Conservation (phyloP, 2,329 filamentous ascomycete genomes). For the Cytospora chrysosperma region DNA sequence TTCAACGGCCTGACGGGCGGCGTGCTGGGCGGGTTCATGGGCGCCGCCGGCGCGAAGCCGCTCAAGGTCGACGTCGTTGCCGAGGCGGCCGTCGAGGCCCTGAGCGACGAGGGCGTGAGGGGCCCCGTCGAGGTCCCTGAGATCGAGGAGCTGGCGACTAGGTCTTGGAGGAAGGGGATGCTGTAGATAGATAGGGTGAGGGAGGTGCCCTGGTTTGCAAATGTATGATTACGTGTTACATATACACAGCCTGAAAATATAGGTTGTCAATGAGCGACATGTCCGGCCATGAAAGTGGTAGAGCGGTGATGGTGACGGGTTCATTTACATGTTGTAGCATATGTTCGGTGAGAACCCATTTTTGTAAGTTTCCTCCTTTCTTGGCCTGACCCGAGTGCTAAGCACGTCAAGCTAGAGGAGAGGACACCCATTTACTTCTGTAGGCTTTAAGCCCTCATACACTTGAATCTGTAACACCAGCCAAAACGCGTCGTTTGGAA, state of each 20-base stretch:
- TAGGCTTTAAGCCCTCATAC: background rate
- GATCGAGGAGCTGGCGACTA: conserved; percentile 78
- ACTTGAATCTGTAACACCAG: background rate
- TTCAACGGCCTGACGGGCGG: conserved; percentile 79
- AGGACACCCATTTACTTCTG: background rate
- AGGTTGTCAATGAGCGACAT: background rate
- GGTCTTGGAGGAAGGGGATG: conserved; percentile 90
- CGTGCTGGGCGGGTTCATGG: conserved; percentile 73
- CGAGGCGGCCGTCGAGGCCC: conserved; percentile 83
- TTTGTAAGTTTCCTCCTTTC: too few species aligned
- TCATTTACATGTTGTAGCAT: background rate
- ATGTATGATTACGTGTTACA: conserved; percentile 13
- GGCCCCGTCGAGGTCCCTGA: conserved; percentile 76
- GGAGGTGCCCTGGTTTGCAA: background rate
- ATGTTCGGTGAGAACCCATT: too few species aligned
- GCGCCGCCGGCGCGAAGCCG: conserved; percentile 80
- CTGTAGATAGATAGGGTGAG: conserved; percentile 51
- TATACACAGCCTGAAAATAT: background rate
- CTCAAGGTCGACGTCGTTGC: conserved; percentile 84
- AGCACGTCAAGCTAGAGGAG: background rate
- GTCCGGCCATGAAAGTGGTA: too few species aligned
- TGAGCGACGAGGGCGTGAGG: conserved; percentile 69
- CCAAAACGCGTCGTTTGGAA: background rate
- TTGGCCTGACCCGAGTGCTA: background rate
- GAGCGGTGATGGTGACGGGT: background rate